Evolutionary conservation across 139 green algal species (phyloP), one percentile per base, ranked within the genome.

Genomic region (Coccomyxa sp.): DNA sequence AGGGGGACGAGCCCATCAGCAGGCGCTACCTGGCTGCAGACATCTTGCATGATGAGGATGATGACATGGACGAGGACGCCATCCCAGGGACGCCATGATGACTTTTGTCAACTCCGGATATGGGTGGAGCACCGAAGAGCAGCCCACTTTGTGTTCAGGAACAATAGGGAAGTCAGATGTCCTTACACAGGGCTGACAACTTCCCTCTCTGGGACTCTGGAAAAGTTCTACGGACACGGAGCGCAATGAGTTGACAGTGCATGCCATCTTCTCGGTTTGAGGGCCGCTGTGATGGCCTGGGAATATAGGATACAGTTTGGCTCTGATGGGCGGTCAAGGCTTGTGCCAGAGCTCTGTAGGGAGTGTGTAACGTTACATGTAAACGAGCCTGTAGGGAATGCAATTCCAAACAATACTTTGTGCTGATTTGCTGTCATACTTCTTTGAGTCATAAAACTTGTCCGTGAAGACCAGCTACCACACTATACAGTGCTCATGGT

Each of bases 1-100:
- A 78, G 33, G 33, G 39, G 40, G 74, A 33, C 35, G 40, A 35
- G 27, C 35, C 38, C 8, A 35, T 39, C 12, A 39, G 29, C 27
- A 69, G n/a, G 44, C 69, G 74, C 31, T 78, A 78, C 33, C 37
- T 78, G 40, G 74, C 74, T 7, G 27, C 38, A 22, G 33, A 36
- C 31, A 70, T 55, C 16, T 50, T 37, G 24, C 40, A 70, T 35
- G 74, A 78, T 70, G 74, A 78, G 22, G 50, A 64, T 64, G 50
- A 64, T 18, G 50, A 64, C 39, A 55, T 71, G 33, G 74, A 78
- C 44, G 74, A 55, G 34, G 74, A 78, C 34, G 74, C 74, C 35
- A 78, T 78, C 33, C 74, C 74, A 34, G 74, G 74, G 4, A 78
- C 74, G 18, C 74, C 68, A 3, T 64, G 5, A 64, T n/a, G n/a